phyloP scores from a whole-genome alignment of 805 yeast genomes.

The Kodamaea fukazawae region DNA sequence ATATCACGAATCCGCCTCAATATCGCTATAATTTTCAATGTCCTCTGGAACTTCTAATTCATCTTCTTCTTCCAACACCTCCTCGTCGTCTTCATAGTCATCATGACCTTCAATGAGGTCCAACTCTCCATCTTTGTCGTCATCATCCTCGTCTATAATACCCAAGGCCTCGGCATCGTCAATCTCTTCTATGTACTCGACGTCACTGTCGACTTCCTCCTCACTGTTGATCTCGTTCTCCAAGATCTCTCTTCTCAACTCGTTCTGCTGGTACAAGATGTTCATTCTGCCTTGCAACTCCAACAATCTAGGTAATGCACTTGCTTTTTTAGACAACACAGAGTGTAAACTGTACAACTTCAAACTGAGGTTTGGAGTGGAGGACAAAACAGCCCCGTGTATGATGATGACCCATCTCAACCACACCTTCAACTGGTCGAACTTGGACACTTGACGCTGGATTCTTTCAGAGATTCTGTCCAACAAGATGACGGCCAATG shows the following conservation, averaged over 20 bases:
- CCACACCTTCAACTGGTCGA: conserved; percentile 52
- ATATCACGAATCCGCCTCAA: conserved; percentile 13
- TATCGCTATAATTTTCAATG: conserved; percentile 21
- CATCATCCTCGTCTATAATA: conserved; percentile 15
- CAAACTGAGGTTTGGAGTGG: conserved; percentile 43
- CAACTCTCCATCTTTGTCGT: conserved; percentile 17
- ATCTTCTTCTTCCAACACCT: conserved; percentile 23
- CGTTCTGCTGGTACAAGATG: conserved; percentile 45
- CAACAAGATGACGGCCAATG: conserved; percentile 48
- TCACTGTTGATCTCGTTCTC: conserved; percentile 24
- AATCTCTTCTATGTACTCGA: conserved; percentile 71
- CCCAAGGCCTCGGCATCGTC: conserved; percentile 45
- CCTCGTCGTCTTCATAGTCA: conserved; percentile 21
- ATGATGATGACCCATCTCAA: conserved; percentile 54
- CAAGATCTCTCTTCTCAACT: conserved; percentile 40
- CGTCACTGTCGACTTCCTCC: conserved; percentile 45
- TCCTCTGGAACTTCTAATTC: conserved; percentile 17
- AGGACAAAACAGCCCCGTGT: conserved; percentile 51
- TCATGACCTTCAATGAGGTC: conserved; percentile 15
- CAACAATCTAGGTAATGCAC: conserved; percentile 47
- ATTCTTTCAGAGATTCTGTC: conserved; percentile 53
- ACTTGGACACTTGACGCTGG: conserved; percentile 49
- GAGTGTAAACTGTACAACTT: conserved; percentile 46
- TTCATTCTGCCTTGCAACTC: conserved; percentile 50
- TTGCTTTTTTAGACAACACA: conserved; percentile 47